Evolutionary conservation across 164 flowering plant species (phyloP), one percentile per base, ranked within the genome.

Genomic region (Vitis labrusca): DNA sequence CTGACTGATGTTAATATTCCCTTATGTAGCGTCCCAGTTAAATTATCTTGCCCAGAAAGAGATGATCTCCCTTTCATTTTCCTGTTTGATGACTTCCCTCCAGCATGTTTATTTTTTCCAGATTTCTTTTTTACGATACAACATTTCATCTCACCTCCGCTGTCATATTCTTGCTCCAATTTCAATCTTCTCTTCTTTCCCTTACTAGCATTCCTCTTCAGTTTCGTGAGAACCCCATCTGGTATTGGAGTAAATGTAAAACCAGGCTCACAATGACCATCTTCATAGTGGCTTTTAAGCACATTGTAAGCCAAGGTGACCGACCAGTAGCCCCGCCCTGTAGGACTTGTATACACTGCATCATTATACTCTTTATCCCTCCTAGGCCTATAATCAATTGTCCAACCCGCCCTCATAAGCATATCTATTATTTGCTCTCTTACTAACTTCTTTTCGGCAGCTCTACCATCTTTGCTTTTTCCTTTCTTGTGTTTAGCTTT

Each of bases 261-360:
- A 50, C 71, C 72, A 50, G 72, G 14, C 27, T 47, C 55, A 27
- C 53, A 62, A 64, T 17, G 52, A n/a, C 71, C 78, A 37, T 65
- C 56, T 72, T 88, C 86, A 69, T 59, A 68, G 19, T 73, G 76
- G 74, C 71, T 59, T 77, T 82, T 79, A 66, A 90, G 82, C 19
- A 78, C 74, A 12, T 58, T 59, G 73, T 94, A 94, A 51, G 98
- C 98, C 80, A 77, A 71, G 37, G 89, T 80, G 53, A 85, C 80
- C 15, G 98, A 94, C 98, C 98, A 94, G 71, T 81, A 82, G 58
- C 79, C 79, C 53, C 76, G 80, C 68, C 96, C 93, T 19, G 76
- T 56, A 50, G 85, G 89, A 69, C 73, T 85, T 63, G 85, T 81
- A 81, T 91, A 94, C 29, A 94, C 91, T 1, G 92, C 84, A 81